phyloP scores from a whole-genome alignment of 768 basidiomycete genomes.

The Lactifluus pinguis region DNA sequence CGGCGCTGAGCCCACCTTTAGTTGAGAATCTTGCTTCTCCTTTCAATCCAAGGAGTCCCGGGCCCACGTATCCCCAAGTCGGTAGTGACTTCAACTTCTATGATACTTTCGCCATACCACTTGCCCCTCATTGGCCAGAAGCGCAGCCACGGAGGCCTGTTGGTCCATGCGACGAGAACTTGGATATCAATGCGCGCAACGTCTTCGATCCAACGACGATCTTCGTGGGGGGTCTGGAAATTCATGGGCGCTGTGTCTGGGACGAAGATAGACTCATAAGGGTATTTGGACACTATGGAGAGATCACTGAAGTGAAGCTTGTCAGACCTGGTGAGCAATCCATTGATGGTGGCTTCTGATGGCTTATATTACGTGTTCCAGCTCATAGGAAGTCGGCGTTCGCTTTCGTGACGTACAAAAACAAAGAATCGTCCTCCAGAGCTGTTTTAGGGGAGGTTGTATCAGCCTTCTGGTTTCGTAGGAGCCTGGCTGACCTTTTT shows the following conservation, averaged over 20 bases:
- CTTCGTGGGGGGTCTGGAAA: constrained; percentile 70
- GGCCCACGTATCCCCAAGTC: constrained; percentile 35
- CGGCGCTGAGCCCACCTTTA: constrained; percentile 7
- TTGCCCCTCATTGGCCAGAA: constrained; percentile 7
- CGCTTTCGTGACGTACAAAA: constrained; percentile 68
- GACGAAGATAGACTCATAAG: constrained; percentile 50
- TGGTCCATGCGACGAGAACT: constrained; percentile 6
- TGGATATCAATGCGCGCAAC: constrained; percentile 23
- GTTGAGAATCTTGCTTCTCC: constrained; percentile 21
- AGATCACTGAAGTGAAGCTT: constrained; percentile 55
- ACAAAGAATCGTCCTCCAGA: constrained; percentile 51
- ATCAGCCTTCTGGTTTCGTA: constrained; percentile 3
- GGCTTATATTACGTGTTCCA: constrained; percentile 23
- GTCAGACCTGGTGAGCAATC: constrained; percentile 49
- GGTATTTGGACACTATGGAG: constrained; percentile 57
- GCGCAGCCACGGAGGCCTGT: neutral
- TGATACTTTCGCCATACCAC: constrained; percentile 39
- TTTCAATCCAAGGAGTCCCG: constrained; percentile 22
- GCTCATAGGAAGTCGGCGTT: constrained; percentile 61
- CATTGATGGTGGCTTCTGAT: neutral
- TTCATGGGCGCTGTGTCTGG: constrained; percentile 56
- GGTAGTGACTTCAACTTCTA: constrained; percentile 41
- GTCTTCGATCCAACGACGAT: constrained; percentile 58
- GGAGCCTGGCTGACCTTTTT: constrained; percentile 4
- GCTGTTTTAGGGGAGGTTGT: constrained; percentile 59